These are phyloP conservation scores for Paratinospora sagittata DNA, from an alignment of 164 flowering plant species.

Conservation along the genomic window DNA sequence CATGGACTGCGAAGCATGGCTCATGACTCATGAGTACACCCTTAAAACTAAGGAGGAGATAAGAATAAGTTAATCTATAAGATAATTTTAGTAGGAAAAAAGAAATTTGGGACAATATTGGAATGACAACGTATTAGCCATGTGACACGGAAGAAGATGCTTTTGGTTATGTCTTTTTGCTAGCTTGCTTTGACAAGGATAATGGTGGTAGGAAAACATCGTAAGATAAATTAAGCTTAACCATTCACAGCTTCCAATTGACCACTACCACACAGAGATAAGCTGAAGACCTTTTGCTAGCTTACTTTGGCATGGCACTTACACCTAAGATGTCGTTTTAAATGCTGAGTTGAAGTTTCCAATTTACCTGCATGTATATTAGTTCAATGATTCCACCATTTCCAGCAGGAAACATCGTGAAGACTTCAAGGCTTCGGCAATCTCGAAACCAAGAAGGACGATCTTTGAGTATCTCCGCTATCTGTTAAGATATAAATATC, in stretches of 20 bases:
- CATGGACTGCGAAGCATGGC: not conserved
- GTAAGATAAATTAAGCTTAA: too few relatives aligned
- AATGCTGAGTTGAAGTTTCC: not conserved
- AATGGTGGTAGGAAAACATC: too few relatives aligned
- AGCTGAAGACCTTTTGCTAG: too few relatives aligned
- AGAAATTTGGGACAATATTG: not conserved
- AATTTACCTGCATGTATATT: conserved; percentile 65
- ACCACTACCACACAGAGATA: too few relatives aligned
- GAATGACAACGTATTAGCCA: not conserved
- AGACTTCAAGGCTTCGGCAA: conserved; percentile 76
- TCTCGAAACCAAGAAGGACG: conserved; percentile 90
- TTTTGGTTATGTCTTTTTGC: not conserved
- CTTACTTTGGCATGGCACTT: too few relatives aligned
- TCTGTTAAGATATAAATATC: conserved; percentile 31
- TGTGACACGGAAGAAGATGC: not conserved
- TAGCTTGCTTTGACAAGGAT: too few relatives aligned
- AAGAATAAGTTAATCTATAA: not conserved
- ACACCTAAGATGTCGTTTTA: not conserved
- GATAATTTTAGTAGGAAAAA: not conserved
- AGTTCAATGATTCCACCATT: conserved; percentile 87
- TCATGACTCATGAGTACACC: not conserved
- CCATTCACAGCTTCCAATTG: too few relatives aligned
- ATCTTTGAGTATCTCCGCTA: conserved; percentile 90
- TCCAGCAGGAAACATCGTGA: conserved; percentile 69
- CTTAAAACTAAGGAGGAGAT: not conserved